Conservation (phyloP, 2,329 filamentous ascomycete genomes). For the Aspergillus hiratsukae region DNA sequence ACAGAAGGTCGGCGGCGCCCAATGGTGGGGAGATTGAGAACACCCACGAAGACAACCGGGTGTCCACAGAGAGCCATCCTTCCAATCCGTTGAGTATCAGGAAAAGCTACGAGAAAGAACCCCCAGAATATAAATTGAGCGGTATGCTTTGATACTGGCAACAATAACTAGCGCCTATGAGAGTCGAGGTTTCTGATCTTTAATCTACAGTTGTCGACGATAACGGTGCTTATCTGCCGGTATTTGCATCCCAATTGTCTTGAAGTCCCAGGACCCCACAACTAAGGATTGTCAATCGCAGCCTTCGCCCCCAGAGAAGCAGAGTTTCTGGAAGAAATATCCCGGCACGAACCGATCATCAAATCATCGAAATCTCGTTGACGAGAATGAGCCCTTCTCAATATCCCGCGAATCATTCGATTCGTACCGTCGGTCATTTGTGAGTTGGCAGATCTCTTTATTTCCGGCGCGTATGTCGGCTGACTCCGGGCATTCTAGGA, state of each 20-base stretch:
- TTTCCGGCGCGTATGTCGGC: not conserved
- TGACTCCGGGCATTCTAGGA: conserved; percentile 54
- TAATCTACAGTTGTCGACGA: conserved; percentile 77
- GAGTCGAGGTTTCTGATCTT: conserved; percentile 13
- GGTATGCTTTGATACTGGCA: conserved; percentile 49
- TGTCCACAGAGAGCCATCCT: conserved; percentile 41
- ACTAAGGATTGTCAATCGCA: conserved; percentile 32
- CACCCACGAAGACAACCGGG: conserved; percentile 53
- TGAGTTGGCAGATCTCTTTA: conserved; percentile 45
- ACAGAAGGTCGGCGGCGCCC: conserved; percentile 51
- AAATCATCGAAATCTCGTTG: conserved; percentile 61
- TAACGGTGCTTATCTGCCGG: conserved; percentile 89
- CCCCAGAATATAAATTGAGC: conserved; percentile 73
- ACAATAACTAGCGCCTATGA: not conserved
- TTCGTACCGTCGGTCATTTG: conserved; percentile 92
- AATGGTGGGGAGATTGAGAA: conserved; percentile 33
- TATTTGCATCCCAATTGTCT: conserved; percentile 39
- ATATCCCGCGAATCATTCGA: conserved; percentile 97
- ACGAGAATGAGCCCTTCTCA: conserved; percentile 86
- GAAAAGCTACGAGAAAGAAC: conserved; percentile 61
- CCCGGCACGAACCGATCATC: conserved; percentile 47
- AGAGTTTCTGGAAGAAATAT: conserved; percentile 66
- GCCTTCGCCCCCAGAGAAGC: conserved; percentile 87
- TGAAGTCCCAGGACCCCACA: not conserved
- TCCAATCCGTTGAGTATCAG: conserved; percentile 53